Conservation (phyloP, 331 rosid genomes). For the Quercus tomentella region DNA sequence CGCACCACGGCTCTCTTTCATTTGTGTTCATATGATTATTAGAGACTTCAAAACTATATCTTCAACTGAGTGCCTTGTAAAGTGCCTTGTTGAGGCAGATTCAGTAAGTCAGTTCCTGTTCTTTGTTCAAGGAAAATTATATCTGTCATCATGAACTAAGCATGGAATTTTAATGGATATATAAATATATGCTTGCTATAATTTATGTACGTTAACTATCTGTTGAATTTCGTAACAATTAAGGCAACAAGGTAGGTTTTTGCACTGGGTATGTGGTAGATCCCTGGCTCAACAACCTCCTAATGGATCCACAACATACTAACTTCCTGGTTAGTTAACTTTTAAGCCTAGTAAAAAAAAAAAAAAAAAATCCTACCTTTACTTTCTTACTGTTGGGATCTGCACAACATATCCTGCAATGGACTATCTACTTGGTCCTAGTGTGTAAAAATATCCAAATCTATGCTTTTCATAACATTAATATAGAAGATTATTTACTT, state of each 20-base stretch:
- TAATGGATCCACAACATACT: background rate
- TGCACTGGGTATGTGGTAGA: background rate
- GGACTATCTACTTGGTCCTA: background rate
- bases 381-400: background rate
- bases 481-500: too few species aligned
- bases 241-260: background rate
- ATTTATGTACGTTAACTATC: background rate
- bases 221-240: background rate
- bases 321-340: background rate
- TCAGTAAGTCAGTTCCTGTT: slow-evolving; percentile 25
- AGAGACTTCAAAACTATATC: slow-evolving; percentile 39
- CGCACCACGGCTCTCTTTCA: slow-evolving; percentile 37
- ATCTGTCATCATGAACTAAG: too few species aligned
- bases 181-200: background rate
- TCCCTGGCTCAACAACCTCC: background rate
- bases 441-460: background rate
- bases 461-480: too few species aligned
- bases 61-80: slow-evolving; percentile 37
- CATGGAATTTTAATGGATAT: background rate
- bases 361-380: background rate
- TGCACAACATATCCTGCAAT: background rate
- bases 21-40: slow-evolving; percentile 29
- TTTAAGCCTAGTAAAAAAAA: background rate
- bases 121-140: background rate
- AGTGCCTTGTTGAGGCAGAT: slow-evolving; percentile 35